These are phyloP conservation scores for Desmodesmus armatus DNA, from an alignment of 139 green algal species.

Conservation along the genomic window DNA sequence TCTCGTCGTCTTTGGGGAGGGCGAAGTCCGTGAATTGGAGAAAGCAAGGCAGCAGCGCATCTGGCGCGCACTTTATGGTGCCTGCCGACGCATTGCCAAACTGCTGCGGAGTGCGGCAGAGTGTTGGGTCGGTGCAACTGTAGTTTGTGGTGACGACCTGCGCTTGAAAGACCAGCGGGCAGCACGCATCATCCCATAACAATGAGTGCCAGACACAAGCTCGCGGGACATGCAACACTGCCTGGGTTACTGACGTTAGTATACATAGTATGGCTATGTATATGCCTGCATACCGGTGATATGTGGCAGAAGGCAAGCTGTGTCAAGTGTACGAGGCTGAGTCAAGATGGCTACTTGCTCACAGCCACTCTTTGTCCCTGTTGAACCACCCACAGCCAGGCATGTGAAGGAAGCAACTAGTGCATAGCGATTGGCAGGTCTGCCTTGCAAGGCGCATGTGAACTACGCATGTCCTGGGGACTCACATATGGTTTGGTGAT, in stretches of 20 bases:
- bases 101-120: not conserved
- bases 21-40: not conserved
- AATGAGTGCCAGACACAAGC: no score
- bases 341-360: no score
- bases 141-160: not conserved
- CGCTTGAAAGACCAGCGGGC: not conserved
- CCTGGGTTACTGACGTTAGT: not conserved
- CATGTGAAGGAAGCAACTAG: no score
- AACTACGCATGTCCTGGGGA: not conserved
- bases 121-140: not conserved
- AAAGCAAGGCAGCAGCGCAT: slow-evolving; percentile 19
- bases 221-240: no score
- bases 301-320: no score
- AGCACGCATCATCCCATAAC: no score
- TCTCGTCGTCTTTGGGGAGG: not conserved
- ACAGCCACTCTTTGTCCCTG: no score
- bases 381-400: no score
- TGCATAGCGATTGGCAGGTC: not conserved
- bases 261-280: not conserved
- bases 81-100: not conserved
- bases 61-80: not conserved
- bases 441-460: not conserved
- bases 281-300: not conserved
- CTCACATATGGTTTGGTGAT: not conserved
- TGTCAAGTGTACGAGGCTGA: no score